Evolutionary conservation across 2,329 filamentous ascomycete genomes (phyloP), one percentile per base, ranked within the genome.

Genomic region (Fusarium armeniacum): DNA sequence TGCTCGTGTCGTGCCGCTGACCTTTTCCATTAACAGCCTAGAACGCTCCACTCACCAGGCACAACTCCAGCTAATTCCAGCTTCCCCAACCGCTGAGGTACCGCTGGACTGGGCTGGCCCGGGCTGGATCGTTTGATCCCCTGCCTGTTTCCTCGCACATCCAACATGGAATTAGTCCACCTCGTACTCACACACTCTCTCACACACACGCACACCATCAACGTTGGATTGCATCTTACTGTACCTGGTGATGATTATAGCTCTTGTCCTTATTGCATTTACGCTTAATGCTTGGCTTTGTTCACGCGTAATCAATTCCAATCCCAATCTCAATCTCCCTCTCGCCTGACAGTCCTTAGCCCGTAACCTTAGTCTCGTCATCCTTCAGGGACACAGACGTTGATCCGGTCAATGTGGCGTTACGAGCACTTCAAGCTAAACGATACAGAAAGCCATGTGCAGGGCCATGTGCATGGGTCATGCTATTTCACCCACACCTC

Each of bases 321-420:
- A 51, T 47, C 35, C 38, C 33, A 38, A 38, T 26, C 36, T 51
- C 47, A 28, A 28, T 56, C 35, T 36, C 30, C 36, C 40, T 40
- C 28, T 43, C 24, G 35, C 33, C 49, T 41, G 47, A 56, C 58
- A 56, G 24, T 36, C 30, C 30, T 46, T 24, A 38, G 45, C 12
- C 15, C 26, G n/a, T 30, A 32, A 30, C 36, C 38, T 41, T 24
- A 41, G 24, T 30, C 47, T 35, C 28, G 51, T 60, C 52, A 57
- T 38, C 51, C 47, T 35, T 33, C 56, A 65, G 65, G 70, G 55
- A 65, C 68, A 73, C 68, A 67, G 62, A 65, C 52, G 43, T 41
- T 65, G 43, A 66, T 66, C 47, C 11, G 32, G 33, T 32, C 28
- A 66, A 65, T 70, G 68, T 74, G 72, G 72, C 72, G 70, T 71